phyloP scores from a whole-genome alignment of 2,329 filamentous ascomycete species.

The Orbilia blumenaviensis region DNA sequence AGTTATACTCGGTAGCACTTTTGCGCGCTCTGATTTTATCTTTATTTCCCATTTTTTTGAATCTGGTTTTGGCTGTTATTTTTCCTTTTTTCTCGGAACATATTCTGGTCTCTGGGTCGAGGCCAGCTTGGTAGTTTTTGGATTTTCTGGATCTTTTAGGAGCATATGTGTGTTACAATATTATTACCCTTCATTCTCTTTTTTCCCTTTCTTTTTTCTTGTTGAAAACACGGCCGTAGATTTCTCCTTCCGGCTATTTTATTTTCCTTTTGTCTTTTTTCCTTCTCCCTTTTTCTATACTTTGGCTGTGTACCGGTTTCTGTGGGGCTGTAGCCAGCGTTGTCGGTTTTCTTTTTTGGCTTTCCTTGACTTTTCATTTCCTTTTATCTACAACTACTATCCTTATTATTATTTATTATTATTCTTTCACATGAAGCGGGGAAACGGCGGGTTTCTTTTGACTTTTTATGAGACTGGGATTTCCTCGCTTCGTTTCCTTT shows the following conservation, averaged over 20 bases:
- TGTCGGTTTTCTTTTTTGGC: slow-evolving; percentile 9
- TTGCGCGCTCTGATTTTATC: neutral
- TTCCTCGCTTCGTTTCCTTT: no score
- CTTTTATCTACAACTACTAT: slow-evolving; percentile 9
- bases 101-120: slow-evolving; percentile 39
- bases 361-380: slow-evolving; percentile 20
- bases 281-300: neutral
- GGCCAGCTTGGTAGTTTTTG: neutral
- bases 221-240: neutral
- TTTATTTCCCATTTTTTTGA: slow-evolving; percentile 22
- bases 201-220: slow-evolving; percentile 31
- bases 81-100: slow-evolving; percentile 36
- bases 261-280: slow-evolving; percentile 21
- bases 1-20: slow-evolving; percentile 38
- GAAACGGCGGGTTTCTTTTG: neutral
- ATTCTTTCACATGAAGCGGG: slow-evolving; percentile 6
- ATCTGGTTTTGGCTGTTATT: neutral
- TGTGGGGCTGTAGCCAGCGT: neutral
- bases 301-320: neutral
- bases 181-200: slow-evolving; percentile 1
- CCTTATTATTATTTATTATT: slow-evolving; percentile 31
- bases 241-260: neutral
- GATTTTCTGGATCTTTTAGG: slow-evolving; percentile 43
- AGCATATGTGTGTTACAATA: slow-evolving; percentile 28
- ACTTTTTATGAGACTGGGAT: neutral